Conservation (phyloP, 129 eudicot species). For the Solidago caesia region DNA sequence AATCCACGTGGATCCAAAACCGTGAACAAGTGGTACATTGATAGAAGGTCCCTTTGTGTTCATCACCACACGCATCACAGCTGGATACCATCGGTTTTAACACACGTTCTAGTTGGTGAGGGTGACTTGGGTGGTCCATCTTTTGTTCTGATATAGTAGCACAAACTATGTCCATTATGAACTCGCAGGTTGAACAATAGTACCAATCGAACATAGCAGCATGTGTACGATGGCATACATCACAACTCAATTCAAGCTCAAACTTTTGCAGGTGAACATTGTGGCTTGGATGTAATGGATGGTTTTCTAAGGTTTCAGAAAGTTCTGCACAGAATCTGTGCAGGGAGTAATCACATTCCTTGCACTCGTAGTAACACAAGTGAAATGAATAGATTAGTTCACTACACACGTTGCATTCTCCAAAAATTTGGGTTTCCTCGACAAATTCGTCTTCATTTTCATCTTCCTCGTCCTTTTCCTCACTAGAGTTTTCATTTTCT, state of each 20-base stretch:
- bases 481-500: neutral
- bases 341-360: neutral
- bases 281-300: conserved; percentile 1
- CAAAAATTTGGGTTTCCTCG: neutral
- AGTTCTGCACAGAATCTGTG: conserved; percentile 19
- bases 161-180: conserved; percentile 11
- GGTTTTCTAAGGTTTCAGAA: neutral
- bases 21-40: neutral
- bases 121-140: conserved; percentile 12
- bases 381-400: conserved; percentile 4
- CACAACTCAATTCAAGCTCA: neutral
- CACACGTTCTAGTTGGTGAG: neutral
- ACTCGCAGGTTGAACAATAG: neutral
- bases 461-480: neutral
- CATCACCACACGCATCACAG: neutral
- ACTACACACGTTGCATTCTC: neutral
- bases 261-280: neutral
- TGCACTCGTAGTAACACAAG: neutral
- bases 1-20: neutral
- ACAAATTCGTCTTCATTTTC: neutral
- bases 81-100: neutral
- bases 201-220: neutral
- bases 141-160: conserved; percentile 1
- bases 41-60: conserved; percentile 7
- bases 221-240: neutral